A percentile compares a stretch with the other conserved stretches of the same genome.
Evolutionary conservation across 306 rosid species (phyloP).

Genomic region (Prunus kanzakura): DNA sequence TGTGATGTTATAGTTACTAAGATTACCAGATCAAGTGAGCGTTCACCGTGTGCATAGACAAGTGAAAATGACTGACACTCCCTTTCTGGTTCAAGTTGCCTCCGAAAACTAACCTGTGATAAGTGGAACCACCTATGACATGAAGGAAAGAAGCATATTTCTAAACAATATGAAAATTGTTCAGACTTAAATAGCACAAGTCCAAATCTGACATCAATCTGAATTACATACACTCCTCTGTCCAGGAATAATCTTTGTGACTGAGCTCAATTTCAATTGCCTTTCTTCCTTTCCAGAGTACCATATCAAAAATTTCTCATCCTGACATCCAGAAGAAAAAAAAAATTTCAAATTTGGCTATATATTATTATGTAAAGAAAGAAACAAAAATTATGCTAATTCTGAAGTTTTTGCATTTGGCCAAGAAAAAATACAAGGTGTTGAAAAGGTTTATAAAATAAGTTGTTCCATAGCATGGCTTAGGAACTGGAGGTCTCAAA

Average conservation of each 20-base stretch:
- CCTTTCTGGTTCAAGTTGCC: conserved; percentile 55
- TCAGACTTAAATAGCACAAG: background rate
- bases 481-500: background rate
- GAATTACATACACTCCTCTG: conserved; percentile 59
- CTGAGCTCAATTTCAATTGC: conserved; percentile 59
- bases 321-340: conserved; percentile 40
- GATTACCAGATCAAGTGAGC: conserved; percentile 75
- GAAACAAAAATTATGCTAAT: background rate
- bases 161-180: background rate
- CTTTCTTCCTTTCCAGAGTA: conserved; percentile 74
- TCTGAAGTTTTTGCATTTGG: background rate
- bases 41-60: conserved; percentile 63
- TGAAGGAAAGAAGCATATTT: conserved; percentile 24
- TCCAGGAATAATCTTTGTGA: conserved; percentile 60
- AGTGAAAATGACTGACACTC: conserved; percentile 73
- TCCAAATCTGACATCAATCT: conserved; percentile 1
- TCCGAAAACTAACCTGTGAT: conserved; percentile 52
- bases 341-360: conserved; percentile 5
- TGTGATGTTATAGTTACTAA: background rate
- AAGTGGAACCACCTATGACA: conserved; percentile 26
- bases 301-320: conserved; percentile 79
- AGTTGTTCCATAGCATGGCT: background rate
- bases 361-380: background rate
- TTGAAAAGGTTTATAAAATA: background rate
- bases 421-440: background rate